Percentiles rank a stretch among this genome's conserved stretches.
Conservation (phyloP, 225 moss, liverwort and hornwort species). For the Asterella californica region DNA sequence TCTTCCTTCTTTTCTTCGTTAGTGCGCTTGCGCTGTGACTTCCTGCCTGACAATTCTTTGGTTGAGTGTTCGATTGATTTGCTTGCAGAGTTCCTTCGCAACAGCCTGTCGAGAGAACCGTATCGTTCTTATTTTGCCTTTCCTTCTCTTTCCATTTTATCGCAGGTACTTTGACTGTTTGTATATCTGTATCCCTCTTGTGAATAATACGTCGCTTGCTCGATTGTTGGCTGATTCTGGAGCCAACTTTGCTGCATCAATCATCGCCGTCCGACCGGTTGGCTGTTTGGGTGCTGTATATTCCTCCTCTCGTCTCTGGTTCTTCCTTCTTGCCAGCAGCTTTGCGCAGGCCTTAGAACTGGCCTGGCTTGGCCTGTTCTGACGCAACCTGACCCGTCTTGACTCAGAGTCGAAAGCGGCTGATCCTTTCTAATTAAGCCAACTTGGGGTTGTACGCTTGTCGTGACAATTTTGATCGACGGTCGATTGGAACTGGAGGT, state of each 20-base stretch:
- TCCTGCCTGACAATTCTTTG: background rate
- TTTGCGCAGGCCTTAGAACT: background rate
- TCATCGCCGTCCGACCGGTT: constrained; percentile 5
- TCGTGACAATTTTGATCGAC: constrained; percentile 4
- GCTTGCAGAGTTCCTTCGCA: background rate
- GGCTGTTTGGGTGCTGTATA: constrained; percentile 1
- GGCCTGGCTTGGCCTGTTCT: background rate
- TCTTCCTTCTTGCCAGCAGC: background rate
- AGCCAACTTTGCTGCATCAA: background rate
- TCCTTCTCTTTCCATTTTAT: background rate
- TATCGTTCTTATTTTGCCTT: background rate
- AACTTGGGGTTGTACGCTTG: background rate
- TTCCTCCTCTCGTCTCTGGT: background rate
- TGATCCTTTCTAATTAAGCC: constrained; percentile 14
- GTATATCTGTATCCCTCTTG: constrained; percentile 4
- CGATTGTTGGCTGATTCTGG: background rate
- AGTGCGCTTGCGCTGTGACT: background rate
- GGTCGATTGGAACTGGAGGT: background rate
- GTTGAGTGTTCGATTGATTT: background rate
- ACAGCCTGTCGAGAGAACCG: background rate
- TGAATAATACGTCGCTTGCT: constrained; percentile 14
- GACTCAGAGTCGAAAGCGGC: background rate
- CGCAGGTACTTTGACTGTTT: background rate
- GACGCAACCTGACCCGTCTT: background rate
- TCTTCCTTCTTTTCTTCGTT: background rate